Percentiles rank a stretch among this genome's conserved stretches.
Evolutionary conservation across 176 grass and related monocot species (phyloP).

Genomic region (Oryza australiensis): DNA sequence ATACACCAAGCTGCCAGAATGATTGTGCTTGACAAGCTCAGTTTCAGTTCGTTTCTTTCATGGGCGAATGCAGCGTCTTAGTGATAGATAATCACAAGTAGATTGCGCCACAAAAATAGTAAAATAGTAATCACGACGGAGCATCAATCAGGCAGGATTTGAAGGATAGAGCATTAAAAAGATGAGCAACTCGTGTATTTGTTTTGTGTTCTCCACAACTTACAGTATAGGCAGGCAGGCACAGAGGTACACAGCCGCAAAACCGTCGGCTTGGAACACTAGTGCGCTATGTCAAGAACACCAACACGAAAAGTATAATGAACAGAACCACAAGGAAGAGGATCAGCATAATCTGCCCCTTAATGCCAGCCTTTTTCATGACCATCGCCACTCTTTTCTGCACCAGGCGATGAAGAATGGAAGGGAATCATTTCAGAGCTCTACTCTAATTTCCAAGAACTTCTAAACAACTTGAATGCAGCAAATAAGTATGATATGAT

Average conservation of each 20-base stretch:
- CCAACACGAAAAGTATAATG: conserved; percentile 89
- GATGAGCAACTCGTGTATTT: background rate
- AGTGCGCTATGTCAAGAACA: conserved; percentile 62
- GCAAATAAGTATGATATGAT: background rate
- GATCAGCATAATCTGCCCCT: conserved; percentile 87
- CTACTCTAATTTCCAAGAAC: background rate
- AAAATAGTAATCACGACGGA: background rate
- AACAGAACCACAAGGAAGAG: conserved; percentile 78
- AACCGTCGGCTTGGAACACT: background rate
- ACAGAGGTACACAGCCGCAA: background rate
- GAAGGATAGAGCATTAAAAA: background rate
- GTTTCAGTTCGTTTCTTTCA: too few species aligned
- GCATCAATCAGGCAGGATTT: background rate
- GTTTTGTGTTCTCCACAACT: conserved; percentile 10
- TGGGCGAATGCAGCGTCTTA: background rate
- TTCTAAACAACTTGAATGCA: background rate
- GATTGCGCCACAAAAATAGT: background rate
- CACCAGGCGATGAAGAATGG: background rate
- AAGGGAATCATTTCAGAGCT: background rate
- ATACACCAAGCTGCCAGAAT: background rate
- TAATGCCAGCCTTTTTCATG: conserved; percentile 93
- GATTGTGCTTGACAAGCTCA: background rate
- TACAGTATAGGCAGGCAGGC: background rate
- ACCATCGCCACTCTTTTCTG: conserved; percentile 94
- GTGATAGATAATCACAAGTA: background rate